These are phyloP conservation scores for Hyaloperonospora brassicae DNA, from an alignment of 352 stramenopile genomes.

Conservation along the genomic window DNA sequence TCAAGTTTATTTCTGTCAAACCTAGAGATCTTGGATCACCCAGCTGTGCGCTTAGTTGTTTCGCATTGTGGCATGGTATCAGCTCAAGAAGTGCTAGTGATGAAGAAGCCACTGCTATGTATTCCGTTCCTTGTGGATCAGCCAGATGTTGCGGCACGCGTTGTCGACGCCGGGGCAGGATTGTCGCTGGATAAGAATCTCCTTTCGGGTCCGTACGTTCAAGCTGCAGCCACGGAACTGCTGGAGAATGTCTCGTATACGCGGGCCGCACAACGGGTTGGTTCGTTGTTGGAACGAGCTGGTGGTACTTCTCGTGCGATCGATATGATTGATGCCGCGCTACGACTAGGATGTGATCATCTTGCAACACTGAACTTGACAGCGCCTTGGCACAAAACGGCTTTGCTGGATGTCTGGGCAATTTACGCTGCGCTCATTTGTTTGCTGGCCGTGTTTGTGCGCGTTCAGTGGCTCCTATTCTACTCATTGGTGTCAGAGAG, in stretches of 20 bases:
- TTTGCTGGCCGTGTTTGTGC: constrained; percentile 49
- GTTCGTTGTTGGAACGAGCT: constrained; percentile 44
- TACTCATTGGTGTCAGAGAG: constrained; percentile 51
- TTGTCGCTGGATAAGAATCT: constrained; percentile 68
- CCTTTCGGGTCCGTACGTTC: constrained; percentile 45
- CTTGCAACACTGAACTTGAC: constrained; percentile 60
- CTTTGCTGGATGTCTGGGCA: constrained; percentile 73
- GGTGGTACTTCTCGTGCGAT: constrained; percentile 57
- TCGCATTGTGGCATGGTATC: constrained; percentile 86
- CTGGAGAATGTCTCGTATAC: constrained; percentile 47
- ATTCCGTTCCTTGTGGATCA: constrained; percentile 87
- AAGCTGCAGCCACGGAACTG: constrained; percentile 38
- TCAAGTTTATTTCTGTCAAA: constrained; percentile 49
- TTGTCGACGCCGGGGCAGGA: constrained; percentile 66
- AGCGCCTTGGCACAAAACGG: constrained; percentile 68
- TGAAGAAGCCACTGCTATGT: constrained; percentile 75
- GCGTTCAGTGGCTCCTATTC: constrained; percentile 57
- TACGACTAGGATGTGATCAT: constrained; percentile 53
- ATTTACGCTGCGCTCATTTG: constrained; percentile 69
- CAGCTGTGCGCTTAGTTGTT: constrained; percentile 54
- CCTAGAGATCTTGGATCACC: constrained; percentile 57
- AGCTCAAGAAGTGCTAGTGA: constrained; percentile 71
- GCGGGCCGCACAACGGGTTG: constrained; percentile 37
- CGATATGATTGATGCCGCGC: constrained; percentile 54
- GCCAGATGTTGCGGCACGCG: constrained; percentile 69